Evolutionary conservation across 2,329 filamentous ascomycete genomes (phyloP), one percentile per base, ranked within the genome.

Genomic region (Pezicula radicicola): DNA sequence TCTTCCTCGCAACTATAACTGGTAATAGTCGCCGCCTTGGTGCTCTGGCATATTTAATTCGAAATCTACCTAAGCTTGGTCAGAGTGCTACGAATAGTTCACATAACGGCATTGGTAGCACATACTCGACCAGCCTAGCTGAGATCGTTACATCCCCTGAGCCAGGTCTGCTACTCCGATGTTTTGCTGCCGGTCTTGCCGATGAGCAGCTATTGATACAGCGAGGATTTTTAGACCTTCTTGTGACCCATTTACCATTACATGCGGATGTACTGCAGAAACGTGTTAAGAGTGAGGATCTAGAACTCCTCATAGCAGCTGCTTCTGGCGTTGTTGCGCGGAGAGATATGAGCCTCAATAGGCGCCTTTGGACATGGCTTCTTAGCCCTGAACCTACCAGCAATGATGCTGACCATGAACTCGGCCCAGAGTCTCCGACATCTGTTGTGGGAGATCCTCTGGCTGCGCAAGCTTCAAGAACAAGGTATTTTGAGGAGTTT

Each of bases 351-450:
- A 96, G 93, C 66, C 74, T 99, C 46, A 99, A 99, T 67, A 79
- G 94, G 61, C 83, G 94, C 36, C 74, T 99, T n/a, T 97, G 93
- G 91, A 84, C 89, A 41, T 99, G 94, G 94, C 85, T 97, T 55
- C 77, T 99, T 2, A 94, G 94, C 0, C 92, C 92, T 3, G 90
- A 81, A 46, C 80, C 80, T 46, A 62, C 71, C 19, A 49, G 48
- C 21, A 61, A 70, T 50, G 77, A 85, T 53, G 61, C 72, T 19
- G 78, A 85, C 47, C 71, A 69, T 13, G 42, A 45, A 16, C 13
- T 28, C 9, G 69, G 66, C 0, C 61, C 68, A 36, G 77, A 80
- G 49, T 78, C 73, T 13, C 75, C 77, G 27, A 59, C 50, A 16
- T 68, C 60, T 36, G 50, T 56, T 7, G 18, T 56, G 35, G 54